A percentile compares a stretch with the other conserved stretches of the same genome.
Conservation (phyloP, 176 grass and related monocot species). For the Phragmites australis region DNA sequence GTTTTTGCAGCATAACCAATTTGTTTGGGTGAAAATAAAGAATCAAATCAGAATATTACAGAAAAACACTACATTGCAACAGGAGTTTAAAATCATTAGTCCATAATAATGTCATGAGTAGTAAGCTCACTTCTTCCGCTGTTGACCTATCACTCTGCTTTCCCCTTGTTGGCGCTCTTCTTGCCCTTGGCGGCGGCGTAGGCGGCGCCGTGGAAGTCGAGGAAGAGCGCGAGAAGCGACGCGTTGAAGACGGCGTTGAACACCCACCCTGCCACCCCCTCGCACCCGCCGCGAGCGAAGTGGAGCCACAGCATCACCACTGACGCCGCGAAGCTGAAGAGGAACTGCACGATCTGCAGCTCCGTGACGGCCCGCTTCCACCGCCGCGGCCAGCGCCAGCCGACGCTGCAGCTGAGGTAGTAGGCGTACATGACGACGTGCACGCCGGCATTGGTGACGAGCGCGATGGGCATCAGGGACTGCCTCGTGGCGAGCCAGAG, state of each 20-base stretch:
- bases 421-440: conserved; percentile 93
- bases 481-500: conserved; percentile 80
- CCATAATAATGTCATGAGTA: background rate
- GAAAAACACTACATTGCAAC: background rate
- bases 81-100: background rate
- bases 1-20: background rate
- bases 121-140: background rate
- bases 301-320: conserved; percentile 72
- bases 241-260: conserved; percentile 95
- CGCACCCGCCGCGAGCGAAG: conserved; percentile 65
- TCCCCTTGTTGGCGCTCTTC: conserved; percentile 4
- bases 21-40: background rate
- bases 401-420: conserved; percentile 76
- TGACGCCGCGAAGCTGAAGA: conserved; percentile 80
- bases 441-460: conserved; percentile 80
- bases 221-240: conserved; percentile 78
- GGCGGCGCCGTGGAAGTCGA: conserved; percentile 71
- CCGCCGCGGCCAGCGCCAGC: conserved; percentile 63
- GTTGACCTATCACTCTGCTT: conserved; percentile 22
- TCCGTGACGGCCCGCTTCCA: conserved; percentile 90
- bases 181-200: conserved; percentile 57
- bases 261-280: conserved; percentile 77
- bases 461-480: conserved; percentile 75
- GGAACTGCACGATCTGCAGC: conserved; percentile 86
- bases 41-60: background rate